These are phyloP conservation scores for Metschnikowia anglica DNA, from an alignment of 805 yeast genomes.

Conservation along the genomic window DNA sequence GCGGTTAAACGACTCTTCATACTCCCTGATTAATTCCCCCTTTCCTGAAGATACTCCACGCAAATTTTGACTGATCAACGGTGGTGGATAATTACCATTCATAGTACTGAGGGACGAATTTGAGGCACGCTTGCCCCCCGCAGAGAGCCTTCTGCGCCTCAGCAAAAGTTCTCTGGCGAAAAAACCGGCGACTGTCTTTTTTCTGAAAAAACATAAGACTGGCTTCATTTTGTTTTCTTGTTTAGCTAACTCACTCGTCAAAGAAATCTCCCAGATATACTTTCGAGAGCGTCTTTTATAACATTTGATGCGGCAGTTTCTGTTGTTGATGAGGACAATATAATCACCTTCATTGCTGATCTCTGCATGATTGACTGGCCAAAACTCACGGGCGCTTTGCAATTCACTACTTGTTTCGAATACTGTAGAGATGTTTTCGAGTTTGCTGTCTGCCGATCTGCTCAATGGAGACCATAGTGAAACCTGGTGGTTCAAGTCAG, in stretches of 20 bases:
- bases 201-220: slow-evolving; percentile 61
- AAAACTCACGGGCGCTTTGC: slow-evolving; percentile 34
- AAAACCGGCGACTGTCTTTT: slow-evolving; percentile 50
- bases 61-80: slow-evolving; percentile 9
- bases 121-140: slow-evolving; percentile 38
- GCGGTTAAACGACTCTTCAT: slow-evolving; percentile 25
- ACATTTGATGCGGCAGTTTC: slow-evolving; percentile 53
- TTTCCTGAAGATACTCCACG: not conserved
- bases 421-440: slow-evolving; percentile 38
- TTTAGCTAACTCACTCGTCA: slow-evolving; percentile 35
- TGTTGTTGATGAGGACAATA: slow-evolving; percentile 53
- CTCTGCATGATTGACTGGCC: slow-evolving; percentile 63
- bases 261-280: slow-evolving; percentile 55
- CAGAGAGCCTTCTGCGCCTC: slow-evolving; percentile 22
- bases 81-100: slow-evolving; percentile 39
- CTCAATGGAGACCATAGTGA: slow-evolving; percentile 70
- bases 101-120: slow-evolving; percentile 22
- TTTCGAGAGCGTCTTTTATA: slow-evolving; percentile 56
- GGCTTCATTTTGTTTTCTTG: slow-evolving; percentile 33
- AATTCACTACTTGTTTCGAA: slow-evolving; percentile 33
- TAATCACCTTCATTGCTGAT: slow-evolving; percentile 60
- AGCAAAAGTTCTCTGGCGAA: slow-evolving; percentile 34
- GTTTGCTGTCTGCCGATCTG: slow-evolving; percentile 18
- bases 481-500: slow-evolving; percentile 72
- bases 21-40: slow-evolving; percentile 1